Base-by-base conservation (phyloP, 371 early-diverging fungal genomes). In the Blyttiomyces sp. region DNA sequence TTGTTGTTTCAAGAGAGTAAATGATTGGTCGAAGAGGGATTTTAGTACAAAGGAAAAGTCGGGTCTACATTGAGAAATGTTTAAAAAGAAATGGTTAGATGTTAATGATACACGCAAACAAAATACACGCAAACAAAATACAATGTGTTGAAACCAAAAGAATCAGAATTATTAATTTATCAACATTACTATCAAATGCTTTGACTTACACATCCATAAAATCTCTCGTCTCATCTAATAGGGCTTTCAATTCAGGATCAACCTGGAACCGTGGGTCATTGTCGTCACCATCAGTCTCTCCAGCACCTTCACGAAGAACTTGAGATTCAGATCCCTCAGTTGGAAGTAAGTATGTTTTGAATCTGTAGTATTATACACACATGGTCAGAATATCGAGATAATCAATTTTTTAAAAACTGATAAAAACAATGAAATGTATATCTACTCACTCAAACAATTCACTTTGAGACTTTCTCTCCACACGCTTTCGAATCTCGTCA, bases 141-240 rank as follows among this genome's bases (percentile, higher is more conserved):
- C n/a, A n/a, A n/a, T n/a, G n/a, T n/a, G n/a, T n/a, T n/a, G n/a
- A n/a, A n/a, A n/a, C n/a, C n/a, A n/a, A n/a, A n/a, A n/a, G n/a
- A n/a, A n/a, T n/a, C n/a, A n/a, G n/a, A n/a, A n/a, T n/a, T n/a
- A n/a, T n/a, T n/a, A n/a, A n/a, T n/a, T n/a, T n/a, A n/a, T n/a
- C n/a, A n/a, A n/a, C n/a, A n/a, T n/a, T n/a, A n/a, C n/a, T n/a
- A n/a, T n/a, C n/a, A n/a, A n/a, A n/a, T n/a, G n/a, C n/a, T n/a
- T n/a, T n/a, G n/a, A n/a, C 54, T 46, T 75, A 86, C 86, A 87
- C 81, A 42, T 91, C 89, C 39, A 91, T 75, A 56, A 86, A 88
- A 61, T 92, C 93, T 28, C 84, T 82, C 0, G 90, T 88, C 66
- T 92, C 93, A 71, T 92, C 86, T 51, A 92, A 64, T 43, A 91